phyloP scores from a whole-genome alignment of 2,329 filamentous ascomycete species.

The Pleurostoma richardsiae region DNA sequence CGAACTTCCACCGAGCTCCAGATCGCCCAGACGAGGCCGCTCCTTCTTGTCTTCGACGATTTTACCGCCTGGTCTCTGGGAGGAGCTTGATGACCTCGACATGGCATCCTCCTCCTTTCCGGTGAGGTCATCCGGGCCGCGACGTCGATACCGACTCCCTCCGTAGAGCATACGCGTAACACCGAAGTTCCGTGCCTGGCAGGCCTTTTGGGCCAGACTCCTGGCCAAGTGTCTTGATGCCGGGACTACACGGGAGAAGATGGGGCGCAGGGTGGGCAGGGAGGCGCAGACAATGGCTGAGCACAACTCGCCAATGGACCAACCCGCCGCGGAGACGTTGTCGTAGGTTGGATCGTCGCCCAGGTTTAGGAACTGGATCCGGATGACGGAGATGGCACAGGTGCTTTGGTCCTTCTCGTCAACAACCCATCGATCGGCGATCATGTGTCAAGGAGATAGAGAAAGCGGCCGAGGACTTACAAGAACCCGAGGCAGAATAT shows the following conservation, averaged over 20 bases:
- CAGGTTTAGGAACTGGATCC: conserved; percentile 1
- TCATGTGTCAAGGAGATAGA: neutral
- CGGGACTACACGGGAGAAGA: neutral
- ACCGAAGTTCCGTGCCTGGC: no score
- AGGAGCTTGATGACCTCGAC: no score
- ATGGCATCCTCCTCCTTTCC: no score
- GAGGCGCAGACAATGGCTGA: conserved; percentile 3
- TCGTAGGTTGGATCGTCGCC: conserved; percentile 2
- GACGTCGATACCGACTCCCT: no score
- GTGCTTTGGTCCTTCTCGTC: neutral
- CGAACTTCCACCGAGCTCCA: no score
- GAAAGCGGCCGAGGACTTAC: neutral
- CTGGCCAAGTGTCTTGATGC: no score
- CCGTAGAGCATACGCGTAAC: no score
- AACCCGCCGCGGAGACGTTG: conserved; percentile 1
- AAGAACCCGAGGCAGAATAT: conserved; percentile 8
- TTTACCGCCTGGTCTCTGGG: no score
- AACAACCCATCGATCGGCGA: neutral
- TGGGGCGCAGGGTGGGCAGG: conserved; percentile 11
- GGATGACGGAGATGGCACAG: conserved; percentile 2
- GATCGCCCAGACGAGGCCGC: no score
- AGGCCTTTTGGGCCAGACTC: no score
- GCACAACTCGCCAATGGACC: conserved; percentile 3
- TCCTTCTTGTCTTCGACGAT: no score
- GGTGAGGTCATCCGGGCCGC: no score